Evolutionary conservation across 2,329 filamentous ascomycete species (phyloP).

Genomic region (Calonectria honghensis): DNA sequence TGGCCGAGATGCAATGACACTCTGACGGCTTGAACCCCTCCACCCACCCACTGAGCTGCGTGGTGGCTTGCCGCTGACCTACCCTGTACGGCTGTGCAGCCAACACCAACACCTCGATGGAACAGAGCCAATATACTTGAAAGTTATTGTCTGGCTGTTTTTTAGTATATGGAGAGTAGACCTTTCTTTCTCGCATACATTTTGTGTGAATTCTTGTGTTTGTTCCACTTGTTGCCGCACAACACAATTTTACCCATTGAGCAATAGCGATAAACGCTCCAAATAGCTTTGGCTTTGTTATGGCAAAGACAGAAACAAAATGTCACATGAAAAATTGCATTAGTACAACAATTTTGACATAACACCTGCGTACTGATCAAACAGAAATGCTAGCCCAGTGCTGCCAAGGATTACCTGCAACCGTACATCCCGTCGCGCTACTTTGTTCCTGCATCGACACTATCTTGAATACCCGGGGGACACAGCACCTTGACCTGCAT

Average conservation of each 20-base stretch:
- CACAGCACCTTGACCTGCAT: constrained; percentile 25
- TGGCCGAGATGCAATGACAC: constrained; percentile 22
- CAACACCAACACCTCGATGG: not conserved
- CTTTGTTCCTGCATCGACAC: constrained; percentile 17
- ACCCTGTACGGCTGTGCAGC: constrained; percentile 27
- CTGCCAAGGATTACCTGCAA: not conserved
- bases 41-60: constrained; percentile 14
- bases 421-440: not conserved
- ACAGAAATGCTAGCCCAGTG: not conserved
- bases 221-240: too few species aligned
- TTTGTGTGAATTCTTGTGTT: not conserved
- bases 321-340: not conserved
- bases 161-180: not conserved
- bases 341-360: not conserved
- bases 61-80: constrained; percentile 28
- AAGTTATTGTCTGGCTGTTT: not conserved
- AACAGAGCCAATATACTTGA: not conserved
- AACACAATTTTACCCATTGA: not conserved
- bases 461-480: constrained; percentile 10
- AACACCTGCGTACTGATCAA: too few species aligned
- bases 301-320: not conserved
- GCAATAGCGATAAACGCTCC: not conserved
- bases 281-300: not conserved
- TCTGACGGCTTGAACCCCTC: constrained; percentile 27
- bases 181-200: not conserved